These are phyloP conservation scores for Zygosaccharomyces pseudobailii DNA, from an alignment of 1,139 yeast genomes.

Conservation along the genomic window DNA sequence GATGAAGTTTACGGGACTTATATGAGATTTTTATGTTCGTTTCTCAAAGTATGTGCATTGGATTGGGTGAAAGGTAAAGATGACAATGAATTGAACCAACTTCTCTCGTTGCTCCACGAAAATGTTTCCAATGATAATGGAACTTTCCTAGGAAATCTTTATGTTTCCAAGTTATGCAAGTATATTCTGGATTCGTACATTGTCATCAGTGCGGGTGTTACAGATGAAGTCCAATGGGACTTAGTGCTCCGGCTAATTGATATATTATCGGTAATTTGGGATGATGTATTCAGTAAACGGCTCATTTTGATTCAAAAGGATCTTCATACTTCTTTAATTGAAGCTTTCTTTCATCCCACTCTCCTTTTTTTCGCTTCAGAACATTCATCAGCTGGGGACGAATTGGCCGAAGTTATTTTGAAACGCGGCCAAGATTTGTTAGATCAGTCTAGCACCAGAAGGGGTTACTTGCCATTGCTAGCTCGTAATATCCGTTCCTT, in stretches of 20 bases:
- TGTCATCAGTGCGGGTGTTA: background rate
- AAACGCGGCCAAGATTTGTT: constrained; percentile 45
- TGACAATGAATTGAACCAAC: constrained; percentile 7
- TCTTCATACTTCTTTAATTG: constrained; percentile 55
- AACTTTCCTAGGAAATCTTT: constrained; percentile 24
- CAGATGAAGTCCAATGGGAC: background rate
- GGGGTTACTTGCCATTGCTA: constrained; percentile 62
- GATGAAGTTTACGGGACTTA: constrained; percentile 23
- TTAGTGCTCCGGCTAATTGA: constrained; percentile 29
- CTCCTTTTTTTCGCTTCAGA: constrained; percentile 34
- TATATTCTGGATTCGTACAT: constrained; percentile 22
- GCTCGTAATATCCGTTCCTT: constrained; percentile 36
- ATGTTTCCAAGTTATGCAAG: constrained; percentile 25
- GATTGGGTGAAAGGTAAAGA: constrained; percentile 1
- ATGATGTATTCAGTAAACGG: constrained; percentile 52
- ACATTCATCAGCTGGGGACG: constrained; percentile 9
- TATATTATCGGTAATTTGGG: constrained; percentile 50
- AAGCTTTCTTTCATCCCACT: constrained; percentile 39
- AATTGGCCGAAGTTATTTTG: constrained; percentile 33
- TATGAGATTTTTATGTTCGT: constrained; percentile 14
- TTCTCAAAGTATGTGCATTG: constrained; percentile 10
- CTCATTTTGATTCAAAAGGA: constrained; percentile 61
- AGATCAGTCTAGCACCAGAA: constrained; percentile 54
- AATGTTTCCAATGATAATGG: constrained; percentile 26
- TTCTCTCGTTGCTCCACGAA: constrained; percentile 15